These are phyloP conservation scores for Teratosphaeria epicoccoides DNA, from an alignment of 2,329 filamentous ascomycete genomes.

Conservation along the genomic window DNA sequence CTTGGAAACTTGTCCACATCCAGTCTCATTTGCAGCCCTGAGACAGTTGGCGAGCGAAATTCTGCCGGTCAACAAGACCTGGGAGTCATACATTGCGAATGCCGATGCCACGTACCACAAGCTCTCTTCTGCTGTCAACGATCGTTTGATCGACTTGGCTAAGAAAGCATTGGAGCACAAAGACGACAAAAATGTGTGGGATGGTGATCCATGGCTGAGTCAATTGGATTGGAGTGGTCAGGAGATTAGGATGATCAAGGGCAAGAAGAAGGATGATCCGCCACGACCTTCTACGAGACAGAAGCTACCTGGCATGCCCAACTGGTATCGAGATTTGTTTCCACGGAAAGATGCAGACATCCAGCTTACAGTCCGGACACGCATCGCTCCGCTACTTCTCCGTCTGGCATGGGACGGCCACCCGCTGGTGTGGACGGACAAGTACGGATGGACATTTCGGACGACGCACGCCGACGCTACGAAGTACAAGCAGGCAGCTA, in stretches of 20 bases:
- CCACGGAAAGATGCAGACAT: constrained; percentile 55
- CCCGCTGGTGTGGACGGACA: constrained; percentile 86
- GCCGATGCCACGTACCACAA: constrained; percentile 76
- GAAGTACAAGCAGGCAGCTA: constrained; percentile 59
- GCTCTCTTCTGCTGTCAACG: constrained; percentile 65
- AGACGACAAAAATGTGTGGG: constrained; percentile 56
- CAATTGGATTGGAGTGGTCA: constrained; percentile 96
- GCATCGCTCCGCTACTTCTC: constrained; percentile 75
- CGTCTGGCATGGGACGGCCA: constrained; percentile 80
- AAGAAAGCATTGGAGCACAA: constrained; percentile 69
- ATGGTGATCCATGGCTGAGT: constrained; percentile 75
- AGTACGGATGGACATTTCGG: constrained; percentile 84
- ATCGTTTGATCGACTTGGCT: constrained; percentile 61
- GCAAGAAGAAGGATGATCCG: constrained; percentile 74
- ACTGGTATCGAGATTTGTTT: constrained; percentile 93
- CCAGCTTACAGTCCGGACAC: constrained; percentile 70
- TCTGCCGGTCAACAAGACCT: constrained; percentile 75
- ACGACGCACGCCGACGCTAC: constrained; percentile 53
- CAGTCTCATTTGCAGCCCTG: constrained; percentile 90
- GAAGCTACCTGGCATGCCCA: constrained; percentile 88
- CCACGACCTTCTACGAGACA: constrained; percentile 69
- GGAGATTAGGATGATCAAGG: constrained; percentile 81
- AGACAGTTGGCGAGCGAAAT: constrained; percentile 91
- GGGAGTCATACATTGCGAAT: constrained; percentile 74
- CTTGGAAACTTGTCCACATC: constrained; percentile 81